These are phyloP conservation scores for Colletotrichum sp. DNA, from an alignment of 2,329 filamentous ascomycete genomes.

Conservation along the genomic window DNA sequence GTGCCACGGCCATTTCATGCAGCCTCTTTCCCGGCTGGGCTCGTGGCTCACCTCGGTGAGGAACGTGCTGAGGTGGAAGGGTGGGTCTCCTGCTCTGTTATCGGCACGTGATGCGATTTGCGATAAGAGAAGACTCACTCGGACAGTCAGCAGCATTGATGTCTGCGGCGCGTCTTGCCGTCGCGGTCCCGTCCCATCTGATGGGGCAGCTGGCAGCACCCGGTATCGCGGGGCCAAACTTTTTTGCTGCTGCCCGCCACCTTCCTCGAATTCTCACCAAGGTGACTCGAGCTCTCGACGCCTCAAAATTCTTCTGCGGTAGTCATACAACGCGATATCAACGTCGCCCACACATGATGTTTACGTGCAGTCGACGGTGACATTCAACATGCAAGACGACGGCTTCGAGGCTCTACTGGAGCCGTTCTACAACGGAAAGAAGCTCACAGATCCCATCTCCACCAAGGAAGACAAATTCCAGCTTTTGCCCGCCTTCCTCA, in stretches of 20 bases:
- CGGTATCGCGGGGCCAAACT: constrained; percentile 25
- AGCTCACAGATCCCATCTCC: constrained; percentile 68
- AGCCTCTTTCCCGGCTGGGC: background rate
- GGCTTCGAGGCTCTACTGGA: constrained; percentile 71
- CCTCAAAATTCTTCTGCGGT: constrained; percentile 7
- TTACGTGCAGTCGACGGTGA: constrained; percentile 11
- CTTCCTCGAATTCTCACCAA: constrained; percentile 6
- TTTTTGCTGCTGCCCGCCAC: constrained; percentile 21
- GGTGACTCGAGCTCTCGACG: constrained; percentile 14
- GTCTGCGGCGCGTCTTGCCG: background rate
- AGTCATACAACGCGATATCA: background rate
- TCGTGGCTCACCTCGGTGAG: background rate
- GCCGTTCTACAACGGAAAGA: constrained; percentile 73
- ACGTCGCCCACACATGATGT: constrained; percentile 15
- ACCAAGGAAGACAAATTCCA: constrained; percentile 92
- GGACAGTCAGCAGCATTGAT: background rate
- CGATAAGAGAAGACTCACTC: background rate
- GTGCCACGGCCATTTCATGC: background rate
- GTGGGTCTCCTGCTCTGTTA: background rate
- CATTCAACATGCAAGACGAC: constrained; percentile 61
- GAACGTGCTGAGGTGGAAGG: background rate
- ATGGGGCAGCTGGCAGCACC: constrained; percentile 10
- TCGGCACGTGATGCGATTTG: background rate
- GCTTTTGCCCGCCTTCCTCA: constrained; percentile 93
- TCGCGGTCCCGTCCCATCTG: background rate